phyloP scores from a whole-genome alignment of 441 rosid genomes.

The Melastoma candidum region DNA sequence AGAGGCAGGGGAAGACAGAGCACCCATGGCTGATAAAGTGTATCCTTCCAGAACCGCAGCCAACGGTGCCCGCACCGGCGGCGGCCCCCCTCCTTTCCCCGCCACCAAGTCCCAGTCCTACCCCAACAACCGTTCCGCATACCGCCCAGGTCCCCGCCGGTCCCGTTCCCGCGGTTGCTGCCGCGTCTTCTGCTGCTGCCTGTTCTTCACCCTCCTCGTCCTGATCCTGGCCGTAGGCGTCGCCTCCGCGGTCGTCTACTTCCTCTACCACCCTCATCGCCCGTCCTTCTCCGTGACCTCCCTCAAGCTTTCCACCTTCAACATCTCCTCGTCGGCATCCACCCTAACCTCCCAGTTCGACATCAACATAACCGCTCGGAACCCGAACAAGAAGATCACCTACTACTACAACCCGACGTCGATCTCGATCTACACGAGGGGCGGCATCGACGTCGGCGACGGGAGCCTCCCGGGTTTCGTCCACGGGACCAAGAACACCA shows the following conservation, averaged over 20 bases:
- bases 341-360: conserved; percentile 42
- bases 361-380: conserved; percentile 53
- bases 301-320: conserved; percentile 45
- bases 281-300: conserved; percentile 62
- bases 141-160: conserved; percentile 55
- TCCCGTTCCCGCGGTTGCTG: conserved; percentile 44
- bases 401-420: conserved; percentile 40
- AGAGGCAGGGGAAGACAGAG: too few species aligned
- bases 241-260: conserved; percentile 45
- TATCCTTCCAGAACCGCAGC: conserved; percentile 46
- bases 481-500: conserved; percentile 64
- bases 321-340: conserved; percentile 40
- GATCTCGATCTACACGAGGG: conserved; percentile 26
- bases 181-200: conserved; percentile 45
- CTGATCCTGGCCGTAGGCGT: conserved; percentile 40
- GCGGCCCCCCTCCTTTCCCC: conserved; percentile 29
- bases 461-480: conserved; percentile 41
- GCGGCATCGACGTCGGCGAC: conserved; percentile 35
- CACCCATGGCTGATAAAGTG: conserved; percentile 47
- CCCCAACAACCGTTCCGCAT: conserved; percentile 60
- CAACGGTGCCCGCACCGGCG: conserved; percentile 23
- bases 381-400: conserved; percentile 69
- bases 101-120: conserved; percentile 65
- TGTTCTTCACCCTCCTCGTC: conserved; percentile 37
- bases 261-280: conserved; percentile 76